Evolutionary conservation across 495 filamentous ascomycete species (phyloP).

Genomic region (Parachaetomium inaequale): DNA sequence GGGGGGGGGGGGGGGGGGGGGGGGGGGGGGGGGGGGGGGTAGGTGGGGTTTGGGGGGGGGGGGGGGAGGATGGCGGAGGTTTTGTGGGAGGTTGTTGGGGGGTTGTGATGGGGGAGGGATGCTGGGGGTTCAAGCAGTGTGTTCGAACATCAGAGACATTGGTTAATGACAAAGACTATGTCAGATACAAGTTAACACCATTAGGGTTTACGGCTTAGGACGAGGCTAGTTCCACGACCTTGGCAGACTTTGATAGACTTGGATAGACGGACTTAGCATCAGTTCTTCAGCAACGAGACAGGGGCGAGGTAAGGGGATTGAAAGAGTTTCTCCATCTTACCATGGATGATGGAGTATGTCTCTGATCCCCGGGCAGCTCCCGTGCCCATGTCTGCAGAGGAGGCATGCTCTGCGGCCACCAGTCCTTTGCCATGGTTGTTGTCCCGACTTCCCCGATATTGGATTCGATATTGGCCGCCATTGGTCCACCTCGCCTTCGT

Average conservation of each 20-base stretch:
- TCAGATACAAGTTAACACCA: not conserved
- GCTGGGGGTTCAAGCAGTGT: not conserved
- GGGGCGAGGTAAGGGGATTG: too few relatives aligned
- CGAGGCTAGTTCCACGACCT: too few relatives aligned
- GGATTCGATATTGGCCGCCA: not conserved
- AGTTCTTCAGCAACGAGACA: too few relatives aligned
- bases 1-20: slow-evolving; percentile 39
- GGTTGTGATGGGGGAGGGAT: not conserved
- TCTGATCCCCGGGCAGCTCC: too few relatives aligned
- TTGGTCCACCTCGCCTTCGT: not conserved
- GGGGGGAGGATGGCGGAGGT: slow-evolving; percentile 26
- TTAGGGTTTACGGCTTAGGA: too few relatives aligned
- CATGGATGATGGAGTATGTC: too few relatives aligned
- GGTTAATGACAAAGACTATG: not conserved
- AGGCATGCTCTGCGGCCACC: too few relatives aligned
- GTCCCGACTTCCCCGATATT: not conserved
- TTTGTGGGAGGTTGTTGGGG: slow-evolving; percentile 16
- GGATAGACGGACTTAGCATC: too few relatives aligned
- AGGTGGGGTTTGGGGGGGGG: slow-evolving; percentile 22
- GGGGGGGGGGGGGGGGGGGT: slow-evolving; percentile 12
- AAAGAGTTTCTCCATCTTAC: too few relatives aligned
- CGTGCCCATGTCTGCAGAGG: too few relatives aligned
- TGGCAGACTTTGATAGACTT: too few relatives aligned
- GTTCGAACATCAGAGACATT: not conserved
- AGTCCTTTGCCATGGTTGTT: too few relatives aligned